Base-by-base conservation (phyloP, 768 basidiomycete species). In the Mrakia gelida region DNA sequence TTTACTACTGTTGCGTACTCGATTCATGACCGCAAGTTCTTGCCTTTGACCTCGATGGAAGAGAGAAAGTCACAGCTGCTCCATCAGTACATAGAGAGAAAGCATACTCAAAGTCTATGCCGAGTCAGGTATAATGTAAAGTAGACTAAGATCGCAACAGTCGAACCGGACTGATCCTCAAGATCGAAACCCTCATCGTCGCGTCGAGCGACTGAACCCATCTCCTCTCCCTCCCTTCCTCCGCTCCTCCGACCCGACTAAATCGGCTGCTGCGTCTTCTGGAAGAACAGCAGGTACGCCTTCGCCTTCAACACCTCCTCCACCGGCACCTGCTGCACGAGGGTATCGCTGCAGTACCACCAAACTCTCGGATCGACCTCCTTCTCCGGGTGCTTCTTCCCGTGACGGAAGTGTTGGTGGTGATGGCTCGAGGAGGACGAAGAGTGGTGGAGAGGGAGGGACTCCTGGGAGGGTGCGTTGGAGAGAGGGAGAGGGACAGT, bases 271-370 rank as follows among this genome's bases (percentile, higher is more conserved):
- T 79, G 76, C 34, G 91, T 86, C 75, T 91, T 88, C 86, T 94
- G 92, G 82, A 93, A 94, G 90, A 95, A 94, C 85, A 94, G 94
- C 71, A 97, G 88, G 84, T 97, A 98, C 52, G 95, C 94, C 84
- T 92, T 95, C 78, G 91, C 90, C 84, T 91, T 91, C 82, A 97
- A 86, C 3, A 97, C 95, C 83, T 97, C 95, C 63, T 95, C 93
- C 70, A 96, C 83, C 62, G 90, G 89, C 15, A 91, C 89, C 67
- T 92, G 85, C 65, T 92, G 87, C n/a, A 98, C 94, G 65, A 89
- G 85, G 3, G 92, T 93, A 82, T 98, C 95, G 81, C 93, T 95
- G 84, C 96, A 91, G 83, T 92, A 95, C 67, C 92, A 92, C 95
- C 95, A 98, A 79, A 92, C 89, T 62, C 94, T 80, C 71, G 81